Evolutionary conservation across 2,329 filamentous ascomycete species (phyloP), one percentile per base, ranked within the genome.

Genomic region (Sclerotinia minor): DNA sequence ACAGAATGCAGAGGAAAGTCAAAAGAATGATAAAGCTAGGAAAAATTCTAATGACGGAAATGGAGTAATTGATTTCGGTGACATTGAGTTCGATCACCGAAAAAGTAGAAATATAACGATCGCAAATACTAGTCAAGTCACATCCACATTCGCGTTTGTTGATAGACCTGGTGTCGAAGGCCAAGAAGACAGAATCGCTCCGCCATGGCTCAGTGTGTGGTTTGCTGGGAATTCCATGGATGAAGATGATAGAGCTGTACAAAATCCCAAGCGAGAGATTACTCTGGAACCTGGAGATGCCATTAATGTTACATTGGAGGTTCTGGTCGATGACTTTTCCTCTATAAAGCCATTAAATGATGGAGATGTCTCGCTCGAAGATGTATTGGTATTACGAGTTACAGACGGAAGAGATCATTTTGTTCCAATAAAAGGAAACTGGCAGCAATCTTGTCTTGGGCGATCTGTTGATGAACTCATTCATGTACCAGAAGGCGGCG

Each of bases 401-500:
- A 84, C 87, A 15, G 87, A 90, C 64, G 96, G 96, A 0, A 86
- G 93, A 59, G 95, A 99, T 74, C 91, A 98, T 76, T 99, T 99
- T 76, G 87, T 99, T 50, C 90, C 93, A 0, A 83, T 97, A 0
- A 88, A 86, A 32, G 95, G 86, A 0, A 81, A 80, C 1, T 99
- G 95, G 94, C 81, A 89, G 4, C 90, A 91, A 11, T 92, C 92
- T 0, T 91, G 89, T 73, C 91, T 98, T 60, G 92, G 92, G 0
- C 88, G 92, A 49, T 94, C 91, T 0, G 84, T 99, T n/a, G 90
- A 94, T 69, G 94, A 96, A 75, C 84, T 99, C 11, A 92, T 96
- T 61, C 87, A 89, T 24, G 87, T 97, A 5, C 94, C 95, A 0
- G 88, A 94, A 85, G 92, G 94, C 5, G 90, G 95, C 6, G 91